These are phyloP conservation scores for Neonectria hederae DNA, from an alignment of 2,329 filamentous ascomycete genomes.

Conservation along the genomic window DNA sequence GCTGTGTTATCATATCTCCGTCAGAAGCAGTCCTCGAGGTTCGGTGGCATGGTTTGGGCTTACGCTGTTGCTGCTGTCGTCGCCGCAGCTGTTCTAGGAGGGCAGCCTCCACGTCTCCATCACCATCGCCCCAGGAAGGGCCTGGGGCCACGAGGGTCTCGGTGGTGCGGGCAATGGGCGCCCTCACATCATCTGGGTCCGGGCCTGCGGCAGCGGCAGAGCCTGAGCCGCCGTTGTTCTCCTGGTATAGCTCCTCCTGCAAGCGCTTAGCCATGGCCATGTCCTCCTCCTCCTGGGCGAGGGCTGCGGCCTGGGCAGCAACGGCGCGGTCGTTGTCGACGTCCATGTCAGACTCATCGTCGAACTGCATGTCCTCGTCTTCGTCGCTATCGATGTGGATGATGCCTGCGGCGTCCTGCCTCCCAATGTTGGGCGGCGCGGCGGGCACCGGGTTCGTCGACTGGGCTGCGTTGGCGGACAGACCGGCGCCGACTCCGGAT, in stretches of 20 bases:
- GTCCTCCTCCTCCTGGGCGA: slow-evolving; percentile 82
- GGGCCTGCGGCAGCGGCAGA: slow-evolving; percentile 49
- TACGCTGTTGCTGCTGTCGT: slow-evolving; percentile 46
- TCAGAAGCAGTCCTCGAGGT: not conserved
- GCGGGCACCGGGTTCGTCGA: slow-evolving; percentile 43
- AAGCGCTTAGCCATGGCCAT: slow-evolving; percentile 90
- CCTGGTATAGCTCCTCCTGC: slow-evolving; percentile 89
- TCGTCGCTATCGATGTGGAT: slow-evolving; percentile 67
- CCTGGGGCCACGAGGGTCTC: slow-evolving; percentile 87
- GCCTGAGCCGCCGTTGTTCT: slow-evolving; percentile 49
- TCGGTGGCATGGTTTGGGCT: slow-evolving; percentile 23
- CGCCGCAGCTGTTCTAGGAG: slow-evolving; percentile 73
- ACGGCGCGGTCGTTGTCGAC: slow-evolving; percentile 54
- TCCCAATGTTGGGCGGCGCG: slow-evolving; percentile 40
- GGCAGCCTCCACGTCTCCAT: slow-evolving; percentile 64
- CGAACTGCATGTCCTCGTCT: slow-evolving; percentile 55
- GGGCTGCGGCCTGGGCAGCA: slow-evolving; percentile 50
- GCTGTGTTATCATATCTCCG: slow-evolving; percentile 26
- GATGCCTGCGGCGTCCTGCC: slow-evolving; percentile 50
- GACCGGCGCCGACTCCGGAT: slow-evolving; percentile 48
- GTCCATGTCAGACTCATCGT: slow-evolving; percentile 51
- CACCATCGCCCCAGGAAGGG: slow-evolving; percentile 57
- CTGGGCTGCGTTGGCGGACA: slow-evolving; percentile 37
- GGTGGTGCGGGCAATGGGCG: slow-evolving; percentile 89
- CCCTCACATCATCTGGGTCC: slow-evolving; percentile 77